phyloP scores from a whole-genome alignment of 257 asterid species.

The Anisodus tanguticus region DNA sequence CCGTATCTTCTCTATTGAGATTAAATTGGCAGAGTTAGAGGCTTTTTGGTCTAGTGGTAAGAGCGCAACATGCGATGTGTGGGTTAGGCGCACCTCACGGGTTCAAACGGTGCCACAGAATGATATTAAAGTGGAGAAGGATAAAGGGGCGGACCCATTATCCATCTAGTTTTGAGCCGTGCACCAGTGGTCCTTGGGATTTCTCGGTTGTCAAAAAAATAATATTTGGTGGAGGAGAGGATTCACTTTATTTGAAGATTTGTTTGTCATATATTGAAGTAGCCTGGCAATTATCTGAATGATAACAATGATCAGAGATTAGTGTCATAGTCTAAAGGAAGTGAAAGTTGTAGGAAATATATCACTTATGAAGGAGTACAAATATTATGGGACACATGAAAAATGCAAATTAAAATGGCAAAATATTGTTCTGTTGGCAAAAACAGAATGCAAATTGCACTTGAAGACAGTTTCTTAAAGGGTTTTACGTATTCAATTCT shows the following conservation, averaged over 20 bases:
- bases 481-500: background rate
- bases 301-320: background rate
- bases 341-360: background rate
- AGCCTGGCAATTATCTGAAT: constrained; percentile 9
- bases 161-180: background rate
- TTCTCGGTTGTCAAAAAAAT: background rate
- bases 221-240: background rate
- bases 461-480: constrained; percentile 16
- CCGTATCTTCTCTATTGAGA: background rate
- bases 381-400: background rate
- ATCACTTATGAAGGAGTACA: background rate
- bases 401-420: background rate
- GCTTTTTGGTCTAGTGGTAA: background rate
- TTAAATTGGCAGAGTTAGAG: background rate
- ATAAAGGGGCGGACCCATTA: background rate
- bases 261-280: background rate
- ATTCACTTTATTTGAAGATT: constrained; percentile 10
- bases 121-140: background rate
- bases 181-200: background rate
- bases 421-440: constrained; percentile 11
- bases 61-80: background rate
- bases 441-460: background rate
- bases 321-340: background rate
- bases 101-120: background rate
- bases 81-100: background rate